Base-by-base conservation (phyloP, 2,329 filamentous ascomycete species). In the Pseudocercospora musae region DNA sequence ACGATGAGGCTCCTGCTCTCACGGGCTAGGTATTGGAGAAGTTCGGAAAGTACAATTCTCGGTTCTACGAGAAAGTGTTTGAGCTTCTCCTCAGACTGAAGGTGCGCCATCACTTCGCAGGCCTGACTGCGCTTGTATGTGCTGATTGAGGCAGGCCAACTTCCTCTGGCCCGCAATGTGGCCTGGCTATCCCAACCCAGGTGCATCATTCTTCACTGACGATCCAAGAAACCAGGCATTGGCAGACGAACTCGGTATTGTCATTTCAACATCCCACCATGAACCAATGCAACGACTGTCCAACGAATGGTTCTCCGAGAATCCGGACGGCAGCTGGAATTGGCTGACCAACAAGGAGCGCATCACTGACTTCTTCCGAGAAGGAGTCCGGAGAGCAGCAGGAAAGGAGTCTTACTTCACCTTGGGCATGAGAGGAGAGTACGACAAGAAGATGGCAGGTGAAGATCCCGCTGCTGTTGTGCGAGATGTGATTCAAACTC, bases 161-260 rank as follows among this genome's bases (percentile, higher is more conserved):
- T 52, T 52, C 25, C 78, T 92, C 55, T 92, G 89, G 89, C 89
- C 89, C 0, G 84, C 88, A 0, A 80, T 85, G 72, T 92, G 89
- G 89, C 84, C 82, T 5, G 84, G 82, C 66, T 90, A 90, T 81
- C 48, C 48, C 25, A 52, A 52, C 8, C 48, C 48, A 52, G 48
- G 48, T 25, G 48, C 48, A 52, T 52, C 48, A n/a, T 89, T 91
- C 70, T 85, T 87, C 70, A 83, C 90, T 1, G 89, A 92, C 64
- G 89, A 92, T 70, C 79, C 84, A 2, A 79, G 82, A 29, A 91
- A 87, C 68, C 87, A 90, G 71, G 84, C 86, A 0, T 80, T 90
- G 4, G 87, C 89, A 0, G 87, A 92, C 68, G 87, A 87, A n/a
- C 91, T 86, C 71, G 89, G 87, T 44, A 85, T 92, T 60, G 88